Evolutionary conservation across 2,329 filamentous ascomycete genomes (phyloP).

Genomic region (Amphichorda felina): DNA sequence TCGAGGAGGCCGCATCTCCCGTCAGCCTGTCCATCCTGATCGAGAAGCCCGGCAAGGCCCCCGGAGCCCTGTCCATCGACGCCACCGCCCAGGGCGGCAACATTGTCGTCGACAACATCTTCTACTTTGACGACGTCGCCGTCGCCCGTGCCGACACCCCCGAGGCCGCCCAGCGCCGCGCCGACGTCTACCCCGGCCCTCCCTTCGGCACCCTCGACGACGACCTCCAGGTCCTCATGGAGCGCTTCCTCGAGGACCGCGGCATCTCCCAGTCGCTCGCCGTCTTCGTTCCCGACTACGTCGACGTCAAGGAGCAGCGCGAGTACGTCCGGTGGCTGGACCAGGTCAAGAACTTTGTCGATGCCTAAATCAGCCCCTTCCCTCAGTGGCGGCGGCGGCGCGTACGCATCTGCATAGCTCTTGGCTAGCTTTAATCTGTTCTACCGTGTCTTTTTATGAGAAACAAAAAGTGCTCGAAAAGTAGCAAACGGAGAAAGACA

Average conservation of each 20-base stretch:
- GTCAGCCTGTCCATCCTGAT: slow-evolving; percentile 73
- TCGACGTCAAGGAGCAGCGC: slow-evolving; percentile 96
- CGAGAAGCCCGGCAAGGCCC: slow-evolving; percentile 64
- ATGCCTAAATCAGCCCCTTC: slow-evolving; percentile 36
- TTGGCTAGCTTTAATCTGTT: not conserved
- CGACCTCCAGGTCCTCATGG: slow-evolving; percentile 83
- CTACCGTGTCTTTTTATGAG: not conserved
- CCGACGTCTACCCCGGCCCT: slow-evolving; percentile 77
- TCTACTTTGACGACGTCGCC: slow-evolving; percentile 69
- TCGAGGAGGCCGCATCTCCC: slow-evolving; percentile 51
- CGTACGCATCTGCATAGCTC: too few species aligned
- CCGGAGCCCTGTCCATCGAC: slow-evolving; percentile 75
- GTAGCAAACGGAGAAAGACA: not conserved
- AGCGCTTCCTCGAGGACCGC: slow-evolving; percentile 89
- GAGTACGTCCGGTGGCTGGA: slow-evolving; percentile 89
- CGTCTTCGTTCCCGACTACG: slow-evolving; percentile 88
- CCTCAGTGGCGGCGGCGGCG: too few species aligned
- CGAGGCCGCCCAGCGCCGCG: slow-evolving; percentile 65
- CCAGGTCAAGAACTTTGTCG: slow-evolving; percentile 77
- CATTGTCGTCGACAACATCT: slow-evolving; percentile 83
- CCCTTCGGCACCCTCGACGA: slow-evolving; percentile 92
- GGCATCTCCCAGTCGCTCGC: slow-evolving; percentile 81
- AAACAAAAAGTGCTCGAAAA: not conserved
- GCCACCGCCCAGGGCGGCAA: slow-evolving; percentile 75
- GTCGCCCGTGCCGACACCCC: slow-evolving; percentile 65